Evolutionary conservation across 129 eudicot genomes (phyloP), one percentile per base, ranked within the genome.

Genomic region (Flaveria robusta): DNA sequence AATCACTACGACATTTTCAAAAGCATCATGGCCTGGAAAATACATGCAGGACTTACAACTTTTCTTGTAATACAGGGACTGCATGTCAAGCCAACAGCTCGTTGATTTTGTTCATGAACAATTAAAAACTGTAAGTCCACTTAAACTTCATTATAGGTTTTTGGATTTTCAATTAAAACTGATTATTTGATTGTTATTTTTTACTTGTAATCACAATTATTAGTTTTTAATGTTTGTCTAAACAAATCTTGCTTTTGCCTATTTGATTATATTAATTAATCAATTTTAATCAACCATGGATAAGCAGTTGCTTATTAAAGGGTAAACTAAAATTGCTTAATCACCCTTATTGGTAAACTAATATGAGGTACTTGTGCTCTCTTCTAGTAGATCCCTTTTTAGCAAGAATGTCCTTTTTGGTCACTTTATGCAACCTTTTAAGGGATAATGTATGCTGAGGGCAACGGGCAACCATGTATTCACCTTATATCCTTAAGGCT

Each of bases 1-100:
- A 54, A 54, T 54, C 62, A 54, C 9, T 5, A 39, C 3, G 58
- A 56, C 63, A 56, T 20, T 56, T 26, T 56, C 63, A 56, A 56
- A 56, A 56, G 29, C 63, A 56, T 56, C 27, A 56, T 56, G 5
- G 31, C 63, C 63, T 22, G 14, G 63, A 19, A 20, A 56, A 59
- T 59, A 59, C n/a, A 59, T 23, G 66, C 22, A 55, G 27, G 23
- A 27, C 82, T 62, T 34, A 46, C 41, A 60, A 55, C 20, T 34
- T 62, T 22, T 45, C 23, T 16, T 19, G 8, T 50, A 22, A 39
- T 78, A 70, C 67, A 92, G 98, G 98, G 98, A 92, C 76, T 92
- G 98, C 85, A 84, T 92, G 98, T 76, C 98, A 58, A 92, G 94
- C 89, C 96, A 92, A 71, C 77, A 92, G 70, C 86, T 89, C 5